These are phyloP conservation scores for Cicer pinnatifidum DNA, from an alignment of 306 rosid species.

Conservation along the genomic window DNA sequence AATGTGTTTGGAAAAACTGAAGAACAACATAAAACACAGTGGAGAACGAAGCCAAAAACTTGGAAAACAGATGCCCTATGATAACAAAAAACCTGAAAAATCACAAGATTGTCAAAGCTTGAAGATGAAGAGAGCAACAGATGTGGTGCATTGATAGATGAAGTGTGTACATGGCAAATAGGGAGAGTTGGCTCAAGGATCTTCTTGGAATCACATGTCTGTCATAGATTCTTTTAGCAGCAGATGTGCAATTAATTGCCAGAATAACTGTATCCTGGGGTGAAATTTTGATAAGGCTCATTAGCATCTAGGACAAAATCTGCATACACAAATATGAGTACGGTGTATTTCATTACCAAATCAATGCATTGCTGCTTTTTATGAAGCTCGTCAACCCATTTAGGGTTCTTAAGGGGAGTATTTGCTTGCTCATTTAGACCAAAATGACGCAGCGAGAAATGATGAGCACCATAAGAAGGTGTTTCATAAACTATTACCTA, in stretches of 20 bases:
- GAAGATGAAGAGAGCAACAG: conserved; percentile 36
- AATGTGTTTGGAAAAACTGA: conserved; percentile 60
- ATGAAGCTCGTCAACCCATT: conserved; percentile 79
- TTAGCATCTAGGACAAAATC: conserved; percentile 39
- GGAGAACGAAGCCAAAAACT: conserved; percentile 69
- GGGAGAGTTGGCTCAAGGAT: conserved; percentile 52
- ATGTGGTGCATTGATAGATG: conserved; percentile 28
- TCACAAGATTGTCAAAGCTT: conserved; percentile 45
- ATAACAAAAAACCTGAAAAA: conserved; percentile 68
- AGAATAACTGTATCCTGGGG: conserved; percentile 75
- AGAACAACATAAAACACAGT: conserved; percentile 64
- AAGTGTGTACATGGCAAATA: conserved; percentile 51
- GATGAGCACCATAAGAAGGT: conserved; percentile 71
- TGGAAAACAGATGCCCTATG: conserved; percentile 64
- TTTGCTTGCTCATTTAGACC: conserved; percentile 58
- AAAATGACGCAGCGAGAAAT: conserved; percentile 61
- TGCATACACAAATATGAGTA: conserved; percentile 42
- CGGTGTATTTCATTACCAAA: conserved; percentile 61
- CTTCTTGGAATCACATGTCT: conserved; percentile 52
- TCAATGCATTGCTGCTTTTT: conserved; percentile 59
- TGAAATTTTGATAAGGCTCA: conserved; percentile 38
- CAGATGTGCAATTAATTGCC: conserved; percentile 73
- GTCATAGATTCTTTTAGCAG: conserved; percentile 61
- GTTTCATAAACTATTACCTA: conserved; percentile 82
- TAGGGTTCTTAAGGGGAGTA: conserved; percentile 62